Evolutionary conservation across 2,329 filamentous ascomycete genomes (phyloP), one percentile per base, ranked within the genome.

Genomic region (Zelopaecilomyces penicillatus): DNA sequence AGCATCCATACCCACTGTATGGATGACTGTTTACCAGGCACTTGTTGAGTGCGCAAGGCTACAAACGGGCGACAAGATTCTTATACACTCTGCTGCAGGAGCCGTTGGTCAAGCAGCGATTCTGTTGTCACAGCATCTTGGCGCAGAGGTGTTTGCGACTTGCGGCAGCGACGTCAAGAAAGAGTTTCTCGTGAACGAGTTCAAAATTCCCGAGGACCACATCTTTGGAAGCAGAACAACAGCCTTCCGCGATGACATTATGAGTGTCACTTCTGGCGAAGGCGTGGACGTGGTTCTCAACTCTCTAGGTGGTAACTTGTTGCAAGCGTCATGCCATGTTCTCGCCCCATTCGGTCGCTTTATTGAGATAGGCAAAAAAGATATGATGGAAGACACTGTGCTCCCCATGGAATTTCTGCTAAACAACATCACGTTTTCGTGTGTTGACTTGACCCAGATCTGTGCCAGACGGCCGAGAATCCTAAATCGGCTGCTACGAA

Each of bases 291-390:
- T 49, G 8, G 26, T 42, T 6, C 30, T 49, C 8, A 44, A 47
- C 12, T 48, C 43, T 10, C 40, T 48, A 6, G 36, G 39, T 9
- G 46, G 46, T 5, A 43, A 48, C 35, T 31, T 34, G 9, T 39
- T 48, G 12, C 46, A 40, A 30, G 39, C 34, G 19, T 42, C 43
- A 5, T 48, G 46, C 39, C 33, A 45, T 34, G 27, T 43, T 45
- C 44, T 70, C 12, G 61, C 66, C 0, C 45, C 52, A 0, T 59
- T 63, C 44, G 68, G 67, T 0, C 54, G 59, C 2, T 66, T 70
- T 39, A 50, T 70, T 4, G 67, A 70, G 45, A 63, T 70, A 43
- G 64, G 65, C 10, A 62, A 61, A 44, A 57, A 57, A 8, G 64
- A 67, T 36, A 9, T 34, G 32, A 34, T 34, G 32, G 32, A 34